Base-by-base conservation (phyloP, 257 asterid species). In the Rauvolfia tetraphylla region DNA sequence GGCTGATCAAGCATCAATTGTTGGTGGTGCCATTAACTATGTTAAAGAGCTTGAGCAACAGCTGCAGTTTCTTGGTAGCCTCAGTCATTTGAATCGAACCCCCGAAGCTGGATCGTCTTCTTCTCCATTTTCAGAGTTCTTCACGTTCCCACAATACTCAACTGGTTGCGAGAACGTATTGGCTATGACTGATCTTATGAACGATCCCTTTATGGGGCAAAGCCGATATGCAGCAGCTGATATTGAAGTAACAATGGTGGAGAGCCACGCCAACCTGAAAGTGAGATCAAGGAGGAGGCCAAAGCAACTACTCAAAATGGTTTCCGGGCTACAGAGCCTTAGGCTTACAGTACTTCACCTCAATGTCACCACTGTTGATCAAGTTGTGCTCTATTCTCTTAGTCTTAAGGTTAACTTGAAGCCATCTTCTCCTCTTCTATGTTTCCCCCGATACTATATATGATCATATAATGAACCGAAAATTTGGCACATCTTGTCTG, bases 1-100 rank as follows among this genome's bases (percentile, higher is more conserved):
- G 89, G 81, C 78, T 44, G 89, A 83, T 79, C 89, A 85, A 81
- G 87, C 87, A 38, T 85, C 89, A 74, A 83, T 83, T 29, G 76
- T 85, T 41, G 85, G 87, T 20, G 89, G 84, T 6, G 89, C 87
- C 20, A 85, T 85, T 5, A 85, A 85, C 66, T 85, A 76, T 33
- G 86, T 85, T 27, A 85, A 83, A 74, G 87, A 83, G 63, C 86
- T 86, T 10, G 89, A 86, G 68, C 87, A 86, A 36, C 81, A 83
- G 4, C 53, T 83, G 41, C 87, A 86, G 59, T 77, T 79, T 77
- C 83, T 83, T 3, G 72, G 80, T 29, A 79, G 85, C 17, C 78
- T 73, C 39, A 80, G 57, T 56, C 77, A 72, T 71, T 17, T 25
- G 33, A 71, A 41, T 12, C 22, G 44, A 36, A 12, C 41, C 42